Conservation (phyloP, 805 yeast genomes). For the Scheffersomyces coipomensis region DNA sequence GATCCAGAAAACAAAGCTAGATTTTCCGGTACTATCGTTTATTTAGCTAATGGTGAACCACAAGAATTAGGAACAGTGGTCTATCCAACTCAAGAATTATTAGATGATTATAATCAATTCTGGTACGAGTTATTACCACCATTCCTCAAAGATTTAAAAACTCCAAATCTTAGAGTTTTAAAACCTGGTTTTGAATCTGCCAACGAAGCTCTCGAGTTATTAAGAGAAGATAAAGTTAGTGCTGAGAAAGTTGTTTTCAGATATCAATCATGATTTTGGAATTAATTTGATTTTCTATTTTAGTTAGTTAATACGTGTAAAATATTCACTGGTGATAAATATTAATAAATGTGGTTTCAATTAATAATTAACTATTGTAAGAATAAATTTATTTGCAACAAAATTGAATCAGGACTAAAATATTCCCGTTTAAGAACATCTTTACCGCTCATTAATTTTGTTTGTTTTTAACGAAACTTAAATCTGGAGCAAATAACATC, state of each 20-base stretch:
- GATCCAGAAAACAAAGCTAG: constrained; percentile 8
- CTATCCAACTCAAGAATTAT: constrained; percentile 8
- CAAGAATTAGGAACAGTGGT: constrained; percentile 5
- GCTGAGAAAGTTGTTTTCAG: constrained; percentile 46
- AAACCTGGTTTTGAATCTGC: constrained; percentile 23
- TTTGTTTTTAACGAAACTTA: too few relatives aligned
- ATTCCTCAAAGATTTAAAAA: constrained; percentile 11
- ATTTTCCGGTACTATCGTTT: constrained; percentile 11
- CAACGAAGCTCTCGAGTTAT: constrained; percentile 37
- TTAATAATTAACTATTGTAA: too few relatives aligned
- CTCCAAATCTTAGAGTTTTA: constrained; percentile 22
- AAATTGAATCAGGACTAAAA: too few relatives aligned
- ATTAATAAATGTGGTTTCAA: too few relatives aligned
- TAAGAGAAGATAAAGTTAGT: constrained; percentile 37
- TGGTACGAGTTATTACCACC: constrained; percentile 22
- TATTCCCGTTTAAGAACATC: too few relatives aligned
- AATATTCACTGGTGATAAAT: too few relatives aligned
- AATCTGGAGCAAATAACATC: too few relatives aligned
- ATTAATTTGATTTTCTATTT: too few relatives aligned
- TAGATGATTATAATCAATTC: constrained; percentile 14
- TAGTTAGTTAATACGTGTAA: too few relatives aligned
- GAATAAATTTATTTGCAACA: too few relatives aligned
- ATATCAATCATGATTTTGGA: too few relatives aligned
- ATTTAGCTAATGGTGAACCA: constrained; percentile 12
- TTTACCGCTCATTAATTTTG: too few relatives aligned